Percentiles rank a stretch among this genome's conserved stretches.
phyloP scores from a whole-genome alignment of 2,329 filamentous ascomycete genomes.

The Fragosphaeria purpurea region DNA sequence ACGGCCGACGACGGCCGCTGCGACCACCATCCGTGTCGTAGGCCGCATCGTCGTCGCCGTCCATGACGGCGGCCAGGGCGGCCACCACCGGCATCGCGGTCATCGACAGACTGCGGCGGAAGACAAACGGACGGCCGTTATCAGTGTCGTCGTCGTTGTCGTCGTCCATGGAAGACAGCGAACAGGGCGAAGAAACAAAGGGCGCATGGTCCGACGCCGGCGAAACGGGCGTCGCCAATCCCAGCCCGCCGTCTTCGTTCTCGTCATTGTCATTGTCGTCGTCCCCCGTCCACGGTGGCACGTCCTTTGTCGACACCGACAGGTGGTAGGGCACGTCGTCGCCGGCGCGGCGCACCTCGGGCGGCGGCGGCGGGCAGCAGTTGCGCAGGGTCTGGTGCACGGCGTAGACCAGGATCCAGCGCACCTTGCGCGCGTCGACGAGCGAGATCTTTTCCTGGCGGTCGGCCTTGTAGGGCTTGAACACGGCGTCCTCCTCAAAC shows the following conservation, averaged over 20 bases:
- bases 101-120: slow-evolving; percentile 8
- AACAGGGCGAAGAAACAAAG: too few relatives aligned
- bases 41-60: too few relatives aligned
- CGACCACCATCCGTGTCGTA: neutral
- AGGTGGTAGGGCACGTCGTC: slow-evolving; percentile 48
- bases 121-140: neutral
- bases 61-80: neutral
- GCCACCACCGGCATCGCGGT: slow-evolving; percentile 1
- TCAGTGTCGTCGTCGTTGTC: neutral
- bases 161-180: neutral
- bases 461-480: slow-evolving; percentile 41
- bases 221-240: neutral
- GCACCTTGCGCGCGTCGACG: slow-evolving; percentile 62
- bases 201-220: too few relatives aligned
- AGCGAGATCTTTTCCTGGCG: slow-evolving; percentile 47
- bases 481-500: slow-evolving; percentile 55
- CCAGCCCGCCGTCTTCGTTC: too few relatives aligned
- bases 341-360: slow-evolving; percentile 50
- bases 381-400: slow-evolving; percentile 62
- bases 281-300: slow-evolving; percentile 37
- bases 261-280: too few relatives aligned
- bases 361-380: slow-evolving; percentile 46
- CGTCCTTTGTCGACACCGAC: slow-evolving; percentile 29
- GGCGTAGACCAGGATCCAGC: slow-evolving; percentile 69
- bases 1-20: slow-evolving; percentile 1